These are phyloP conservation scores for Malus hybrid DNA, from an alignment of 331 rosid genomes.

Conservation along the genomic window DNA sequence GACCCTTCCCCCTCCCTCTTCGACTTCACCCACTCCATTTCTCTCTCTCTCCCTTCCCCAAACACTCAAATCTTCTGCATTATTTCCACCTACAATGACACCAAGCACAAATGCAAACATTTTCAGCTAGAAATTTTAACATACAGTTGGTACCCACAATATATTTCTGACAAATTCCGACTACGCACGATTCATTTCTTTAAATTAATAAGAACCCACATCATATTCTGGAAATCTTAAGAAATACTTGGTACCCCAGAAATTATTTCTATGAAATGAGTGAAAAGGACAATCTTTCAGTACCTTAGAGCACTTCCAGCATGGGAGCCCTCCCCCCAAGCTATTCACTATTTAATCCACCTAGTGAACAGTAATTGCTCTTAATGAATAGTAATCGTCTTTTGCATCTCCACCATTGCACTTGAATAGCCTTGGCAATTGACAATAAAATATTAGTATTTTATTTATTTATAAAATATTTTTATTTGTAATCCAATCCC, in stretches of 20 bases:
- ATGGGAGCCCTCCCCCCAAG: too few species aligned
- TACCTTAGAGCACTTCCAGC: slow-evolving; percentile 27
- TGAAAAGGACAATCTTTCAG: not conserved
- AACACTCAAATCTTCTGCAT: slow-evolving; percentile 54
- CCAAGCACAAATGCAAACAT: not conserved
- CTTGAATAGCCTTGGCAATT: too few species aligned
- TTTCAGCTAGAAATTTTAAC: slow-evolving; percentile 11
- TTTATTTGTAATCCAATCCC: too few species aligned
- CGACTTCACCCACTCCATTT: too few species aligned
- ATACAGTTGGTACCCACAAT: not conserved
- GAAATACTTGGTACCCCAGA: not conserved
- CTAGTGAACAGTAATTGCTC: too few species aligned
- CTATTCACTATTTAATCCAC: too few species aligned
- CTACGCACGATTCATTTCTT: not conserved
- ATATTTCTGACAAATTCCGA: not conserved
- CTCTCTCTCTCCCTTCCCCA: slow-evolving; percentile 44
- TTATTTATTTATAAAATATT: too few species aligned
- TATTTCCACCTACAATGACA: slow-evolving; percentile 48
- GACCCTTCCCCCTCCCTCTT: too few species aligned
- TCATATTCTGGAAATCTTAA: not conserved
- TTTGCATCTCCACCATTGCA: too few species aligned
- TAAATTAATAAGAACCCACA: not conserved
- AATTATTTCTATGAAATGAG: not conserved
- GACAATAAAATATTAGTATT: too few species aligned
- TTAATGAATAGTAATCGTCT: too few species aligned